phyloP scores from a whole-genome alignment of 2,329 filamentous ascomycete genomes.

The Pestalotiopsis sp. region DNA sequence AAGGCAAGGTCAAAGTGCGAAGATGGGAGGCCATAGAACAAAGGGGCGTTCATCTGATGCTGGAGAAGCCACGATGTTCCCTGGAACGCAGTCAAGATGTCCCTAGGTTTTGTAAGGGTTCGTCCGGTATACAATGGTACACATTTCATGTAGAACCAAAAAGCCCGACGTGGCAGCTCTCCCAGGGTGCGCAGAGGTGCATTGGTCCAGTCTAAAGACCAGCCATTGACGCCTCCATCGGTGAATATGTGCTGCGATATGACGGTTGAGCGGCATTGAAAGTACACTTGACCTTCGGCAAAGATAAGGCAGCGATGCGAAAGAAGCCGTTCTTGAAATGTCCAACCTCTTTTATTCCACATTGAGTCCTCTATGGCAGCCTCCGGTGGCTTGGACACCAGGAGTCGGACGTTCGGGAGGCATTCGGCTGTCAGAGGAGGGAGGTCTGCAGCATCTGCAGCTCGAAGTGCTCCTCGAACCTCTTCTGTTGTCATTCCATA shows the following conservation, averaged over 20 bases:
- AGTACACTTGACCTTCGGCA: conserved; percentile 3
- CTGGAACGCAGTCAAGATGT: not conserved
- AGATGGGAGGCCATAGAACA: not conserved
- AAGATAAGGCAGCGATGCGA: conserved; percentile 12
- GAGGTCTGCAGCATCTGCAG: not conserved
- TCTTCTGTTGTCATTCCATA: no score
- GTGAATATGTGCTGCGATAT: not conserved
- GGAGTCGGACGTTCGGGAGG: not conserved
- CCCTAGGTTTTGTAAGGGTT: not conserved
- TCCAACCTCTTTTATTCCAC: conserved; percentile 5
- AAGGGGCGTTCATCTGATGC: not conserved
- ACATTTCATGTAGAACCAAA: conserved; percentile 14
- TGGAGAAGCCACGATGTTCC: not conserved
- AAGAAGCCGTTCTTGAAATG: conserved; percentile 11
- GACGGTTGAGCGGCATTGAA: conserved; percentile 1
- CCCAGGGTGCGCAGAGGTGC: conserved; percentile 9
- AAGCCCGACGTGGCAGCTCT: not conserved
- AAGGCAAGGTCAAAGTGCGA: not conserved
- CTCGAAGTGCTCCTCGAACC: not conserved
- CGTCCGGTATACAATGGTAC: conserved; percentile 6
- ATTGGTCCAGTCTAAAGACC: conserved; percentile 3
- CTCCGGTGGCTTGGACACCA: not conserved
- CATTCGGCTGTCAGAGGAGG: not conserved
- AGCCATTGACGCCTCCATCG: not conserved
- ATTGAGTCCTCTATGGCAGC: not conserved